Evolutionary conservation across 371 early-diverging fungal species (phyloP), one percentile per base, ranked within the genome.

Genomic region (Sporodiniella umbellata): DNA sequence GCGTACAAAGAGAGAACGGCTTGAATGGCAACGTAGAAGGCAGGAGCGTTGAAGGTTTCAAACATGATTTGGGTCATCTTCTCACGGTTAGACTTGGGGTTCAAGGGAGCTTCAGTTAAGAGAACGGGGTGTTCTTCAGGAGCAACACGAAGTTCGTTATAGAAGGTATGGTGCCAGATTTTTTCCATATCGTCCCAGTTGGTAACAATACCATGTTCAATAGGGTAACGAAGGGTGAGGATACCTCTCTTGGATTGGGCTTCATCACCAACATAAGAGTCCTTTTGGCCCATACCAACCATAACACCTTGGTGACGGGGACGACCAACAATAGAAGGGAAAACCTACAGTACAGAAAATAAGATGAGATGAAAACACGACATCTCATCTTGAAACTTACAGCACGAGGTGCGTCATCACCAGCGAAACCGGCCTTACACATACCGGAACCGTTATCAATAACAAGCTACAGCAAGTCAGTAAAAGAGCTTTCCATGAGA

Each of bases 141-240:
- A 49, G 85, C 86, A 51, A 86, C 85, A 67, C 86, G 86, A 62
- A 86, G 77, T 66, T 86, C 86, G 66, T 86, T 88, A 75, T 86
- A 89, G 83, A 96, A 96, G 61, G 99, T 98, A 84, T 99, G 99
- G 78, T 99, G 99, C 96, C 99, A 99, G 71, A 99, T 99, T 84
- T 99, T 99, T 83, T 99, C 99, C 99, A 99, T 99, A 71, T 98
- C 97, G 68, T 99, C 99, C 99, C 99, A 99, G 93, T 99, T 97
- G 82, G 93, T 97, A 31, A 99, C 99, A 74, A 99, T 98, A 83
- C 99, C 99, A 87, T 99, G 99, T 78, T 99, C 99, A 75, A 99
- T 99, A 54, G 99, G 99, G 76, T 99, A 99, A 77, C 94, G 97
- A 55, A 99, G 89, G 38, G 96, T 93, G 56, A 99, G 83, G 68